A percentile compares a stretch with the other conserved stretches of the same genome.
Conservation (phyloP, 2,329 filamentous ascomycete genomes). For the Botrytis paeoniae region DNA sequence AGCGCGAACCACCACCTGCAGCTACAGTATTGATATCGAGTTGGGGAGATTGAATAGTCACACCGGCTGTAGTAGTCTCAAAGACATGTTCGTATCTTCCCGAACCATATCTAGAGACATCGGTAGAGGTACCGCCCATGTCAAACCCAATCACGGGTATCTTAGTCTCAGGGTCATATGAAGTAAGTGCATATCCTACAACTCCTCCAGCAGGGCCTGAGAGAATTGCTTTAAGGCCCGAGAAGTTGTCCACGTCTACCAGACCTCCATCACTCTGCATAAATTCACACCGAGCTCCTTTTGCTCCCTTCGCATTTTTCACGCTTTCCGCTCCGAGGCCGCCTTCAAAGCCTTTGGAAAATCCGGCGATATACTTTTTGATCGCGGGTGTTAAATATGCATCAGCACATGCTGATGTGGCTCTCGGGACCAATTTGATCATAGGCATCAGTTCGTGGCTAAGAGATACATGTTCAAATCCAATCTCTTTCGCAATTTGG, state of each 20-base stretch:
- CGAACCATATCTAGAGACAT: conserved; percentile 82
- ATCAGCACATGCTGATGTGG: conserved; percentile 70
- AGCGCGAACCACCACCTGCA: conserved; percentile 46
- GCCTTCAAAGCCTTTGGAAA: conserved; percentile 76
- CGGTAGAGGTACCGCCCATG: conserved; percentile 92
- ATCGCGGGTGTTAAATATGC: conserved; percentile 72
- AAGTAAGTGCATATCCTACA: conserved; percentile 88
- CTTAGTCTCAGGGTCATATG: conserved; percentile 78
- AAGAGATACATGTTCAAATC: conserved; percentile 78
- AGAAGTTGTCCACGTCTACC: conserved; percentile 76
- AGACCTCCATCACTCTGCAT: conserved; percentile 73
- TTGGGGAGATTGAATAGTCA: conserved; percentile 75
- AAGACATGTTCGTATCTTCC: conserved; percentile 70
- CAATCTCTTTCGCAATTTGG: conserved; percentile 72
- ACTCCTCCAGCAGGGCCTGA: conserved; percentile 92
- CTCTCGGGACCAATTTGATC: conserved; percentile 70
- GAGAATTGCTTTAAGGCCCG: conserved; percentile 78
- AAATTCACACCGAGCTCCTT: conserved; percentile 82
- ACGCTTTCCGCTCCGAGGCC: conserved; percentile 75
- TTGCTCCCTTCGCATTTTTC: conserved; percentile 59
- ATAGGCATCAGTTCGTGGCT: conserved; percentile 79
- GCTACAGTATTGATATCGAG: conserved; percentile 71
- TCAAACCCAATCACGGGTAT: conserved; percentile 92
- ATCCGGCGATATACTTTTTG: conserved; percentile 69
- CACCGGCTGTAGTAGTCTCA: conserved; percentile 73